These are phyloP conservation scores for Silybum marianum DNA, from an alignment of 129 eudicot genomes.

Conservation along the genomic window DNA sequence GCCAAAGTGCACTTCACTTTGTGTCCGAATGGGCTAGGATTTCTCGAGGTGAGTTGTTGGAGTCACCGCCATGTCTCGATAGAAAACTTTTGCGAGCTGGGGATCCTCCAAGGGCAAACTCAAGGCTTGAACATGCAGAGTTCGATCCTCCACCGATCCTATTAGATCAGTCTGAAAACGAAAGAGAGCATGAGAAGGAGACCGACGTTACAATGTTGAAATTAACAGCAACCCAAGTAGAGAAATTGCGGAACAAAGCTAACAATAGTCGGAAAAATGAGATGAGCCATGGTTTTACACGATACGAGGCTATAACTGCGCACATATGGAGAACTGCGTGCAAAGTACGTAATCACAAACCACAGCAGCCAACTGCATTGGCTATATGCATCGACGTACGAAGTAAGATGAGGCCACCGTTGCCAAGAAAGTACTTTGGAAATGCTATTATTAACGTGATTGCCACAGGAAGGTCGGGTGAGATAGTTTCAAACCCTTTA, in stretches of 20 bases:
- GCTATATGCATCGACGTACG: slow-evolving; percentile 39
- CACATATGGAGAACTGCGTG: slow-evolving; percentile 64
- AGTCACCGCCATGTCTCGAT: slow-evolving; percentile 42
- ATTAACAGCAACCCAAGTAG: slow-evolving; percentile 43
- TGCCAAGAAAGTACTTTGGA: slow-evolving; percentile 63
- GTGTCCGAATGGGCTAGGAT: slow-evolving; percentile 65
- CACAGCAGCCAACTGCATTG: slow-evolving; percentile 43
- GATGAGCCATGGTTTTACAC: slow-evolving; percentile 33
- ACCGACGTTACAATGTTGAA: slow-evolving; percentile 42
- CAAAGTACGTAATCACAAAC: slow-evolving; percentile 46
- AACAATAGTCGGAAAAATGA: slow-evolving; percentile 10
- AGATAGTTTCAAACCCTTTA: slow-evolving; percentile 41
- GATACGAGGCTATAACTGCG: slow-evolving; percentile 51
- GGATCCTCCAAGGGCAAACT: slow-evolving; percentile 32
- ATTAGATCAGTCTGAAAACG: slow-evolving; percentile 18
- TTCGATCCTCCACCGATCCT: slow-evolving; percentile 41
- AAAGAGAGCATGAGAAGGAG: slow-evolving; percentile 31
- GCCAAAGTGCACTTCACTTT: slow-evolving; percentile 63
- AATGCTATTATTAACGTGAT: slow-evolving; percentile 50
- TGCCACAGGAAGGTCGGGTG: slow-evolving; percentile 44
- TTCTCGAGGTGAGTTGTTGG: slow-evolving; percentile 46
- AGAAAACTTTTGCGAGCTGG: slow-evolving; percentile 51
- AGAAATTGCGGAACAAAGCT: slow-evolving; percentile 43
- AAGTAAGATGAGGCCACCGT: slow-evolving; percentile 49
- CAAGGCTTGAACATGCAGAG: slow-evolving; percentile 19